Base-by-base conservation (phyloP, 2,329 filamentous ascomycete species). In the Neofusicoccum kwambonambiense region DNA sequence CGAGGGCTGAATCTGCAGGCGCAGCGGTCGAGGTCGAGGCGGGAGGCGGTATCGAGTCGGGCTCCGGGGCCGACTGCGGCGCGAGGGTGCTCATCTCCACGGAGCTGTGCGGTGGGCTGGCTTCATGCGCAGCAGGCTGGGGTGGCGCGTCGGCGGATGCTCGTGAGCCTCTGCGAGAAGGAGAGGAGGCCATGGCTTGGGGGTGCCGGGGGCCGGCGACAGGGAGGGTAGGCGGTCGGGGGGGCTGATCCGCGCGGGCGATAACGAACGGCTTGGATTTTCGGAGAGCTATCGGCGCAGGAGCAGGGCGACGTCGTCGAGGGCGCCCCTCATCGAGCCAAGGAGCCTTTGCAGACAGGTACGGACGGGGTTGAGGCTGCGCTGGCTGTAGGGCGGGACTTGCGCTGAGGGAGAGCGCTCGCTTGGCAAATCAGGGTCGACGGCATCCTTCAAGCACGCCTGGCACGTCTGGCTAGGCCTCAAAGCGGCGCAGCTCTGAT, bases 171-270 rank as follows among this genome's bases (percentile, higher is more conserved):
- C 56, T 62, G 45, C 61, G 61, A 63, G 61, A 54, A 65, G 64
- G 51, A 51, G 64, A 50, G 35, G 64, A 61, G 45, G 64, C 64
- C 64, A 65, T 65, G 64, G 56, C 54, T 65, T 42, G 50, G 51
- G 62, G 51, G 54, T 57, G 51, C 49, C 27, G 62, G 49, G 62
- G 37, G 62, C 5, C 37, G 42, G 27, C 45, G 58, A 62, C 58
- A 62, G 58, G 58, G 58, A 50, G 47, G 58, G 58, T 12, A 60
- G 56, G 56, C 56, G 56, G 56, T 60, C 56, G 56, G 56, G 35
- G 56, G 56, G 56, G 56, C 42, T 47, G 56, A 60, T 60, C 56
- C 41, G 56, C 56, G 56, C 56, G 56, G 42, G 56, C 56, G 56
- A 60, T 60, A 60, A 60, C 42, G 56, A 60, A 17, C 56, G 56